Conservation (phyloP, 345 rosid genomes). For the Pelargonium nanum region DNA sequence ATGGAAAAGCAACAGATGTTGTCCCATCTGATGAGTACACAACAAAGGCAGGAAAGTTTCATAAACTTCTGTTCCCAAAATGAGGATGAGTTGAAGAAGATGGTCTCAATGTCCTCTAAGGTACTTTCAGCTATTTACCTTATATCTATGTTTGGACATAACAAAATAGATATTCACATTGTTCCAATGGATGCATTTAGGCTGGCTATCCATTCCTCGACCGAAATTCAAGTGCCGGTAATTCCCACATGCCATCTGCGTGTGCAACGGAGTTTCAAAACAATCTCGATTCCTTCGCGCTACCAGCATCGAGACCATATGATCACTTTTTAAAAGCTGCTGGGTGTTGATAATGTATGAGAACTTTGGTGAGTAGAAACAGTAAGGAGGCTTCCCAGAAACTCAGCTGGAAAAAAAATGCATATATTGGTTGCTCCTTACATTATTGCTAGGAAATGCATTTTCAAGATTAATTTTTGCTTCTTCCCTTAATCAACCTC, state of each 20-base stretch:
- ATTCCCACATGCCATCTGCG: constrained; percentile 13
- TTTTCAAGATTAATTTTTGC: not conserved
- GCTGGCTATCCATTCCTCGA: constrained; percentile 42
- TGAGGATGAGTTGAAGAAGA: constrained; percentile 19
- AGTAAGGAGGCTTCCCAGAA: not conserved
- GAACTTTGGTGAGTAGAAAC: too few relatives aligned
- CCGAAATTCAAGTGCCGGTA: constrained; percentile 13
- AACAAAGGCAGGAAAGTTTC: constrained; percentile 43
- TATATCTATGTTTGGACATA: not conserved
- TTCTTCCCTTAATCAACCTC: not conserved
- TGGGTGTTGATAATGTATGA: constrained; percentile 71
- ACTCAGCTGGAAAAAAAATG: not conserved
- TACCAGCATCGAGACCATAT: constrained; percentile 58
- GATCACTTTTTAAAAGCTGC: constrained; percentile 74
- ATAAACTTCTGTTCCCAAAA: constrained; percentile 21
- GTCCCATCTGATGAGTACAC: constrained; percentile 57
- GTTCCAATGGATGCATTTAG: constrained; percentile 14
- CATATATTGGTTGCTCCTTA: not conserved
- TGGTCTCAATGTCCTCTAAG: constrained; percentile 16
- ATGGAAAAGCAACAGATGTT: constrained; percentile 79
- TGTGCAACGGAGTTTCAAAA: constrained; percentile 38
- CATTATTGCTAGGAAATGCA: not conserved
- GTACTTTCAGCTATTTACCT: not conserved
- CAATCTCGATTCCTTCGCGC: constrained; percentile 27
- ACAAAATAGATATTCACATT: too few relatives aligned